Evolutionary conservation across 805 yeast genomes (phyloP).

Genomic region (Saccharomyces cerevisiae): DNA sequence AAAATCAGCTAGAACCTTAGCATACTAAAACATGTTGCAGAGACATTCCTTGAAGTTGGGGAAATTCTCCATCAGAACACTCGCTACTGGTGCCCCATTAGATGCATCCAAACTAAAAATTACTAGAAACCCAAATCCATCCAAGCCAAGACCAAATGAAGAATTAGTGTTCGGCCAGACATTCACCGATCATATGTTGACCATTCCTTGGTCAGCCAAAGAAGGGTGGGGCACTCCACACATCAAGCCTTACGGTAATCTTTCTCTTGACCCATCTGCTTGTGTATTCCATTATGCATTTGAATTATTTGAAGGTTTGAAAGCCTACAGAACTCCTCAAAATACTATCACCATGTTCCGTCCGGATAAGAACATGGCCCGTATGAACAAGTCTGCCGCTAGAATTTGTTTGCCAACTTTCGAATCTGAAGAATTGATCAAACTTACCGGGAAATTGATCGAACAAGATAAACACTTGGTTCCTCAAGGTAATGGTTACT

Average conservation of each 20-base stretch:
- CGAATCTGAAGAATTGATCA: constrained; percentile 67
- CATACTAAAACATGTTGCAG: constrained; percentile 7
- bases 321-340: constrained; percentile 66
- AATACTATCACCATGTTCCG: constrained; percentile 77
- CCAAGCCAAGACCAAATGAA: constrained; percentile 49
- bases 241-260: constrained; percentile 75
- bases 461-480: constrained; percentile 68
- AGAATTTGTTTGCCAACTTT: constrained; percentile 86
- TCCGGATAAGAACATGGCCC: constrained; percentile 82
- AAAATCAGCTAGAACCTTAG: not conserved
- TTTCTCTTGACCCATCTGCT: constrained; percentile 76
- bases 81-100: constrained; percentile 34
- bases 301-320: constrained; percentile 91
- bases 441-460: constrained; percentile 68
- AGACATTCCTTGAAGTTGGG: constrained; percentile 5
- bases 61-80: constrained; percentile 7
- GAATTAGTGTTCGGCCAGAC: constrained; percentile 61
- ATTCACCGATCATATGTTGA: constrained; percentile 85
- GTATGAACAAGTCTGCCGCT: constrained; percentile 83
- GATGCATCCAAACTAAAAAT: constrained; percentile 49
- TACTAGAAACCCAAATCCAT: constrained; percentile 41
- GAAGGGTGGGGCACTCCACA: constrained; percentile 86
- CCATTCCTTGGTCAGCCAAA: constrained; percentile 69
- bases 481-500: constrained; percentile 81
- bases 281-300: constrained; percentile 92